Conservation (phyloP, 2,329 filamentous ascomycete genomes). For the Fusarium longipes region DNA sequence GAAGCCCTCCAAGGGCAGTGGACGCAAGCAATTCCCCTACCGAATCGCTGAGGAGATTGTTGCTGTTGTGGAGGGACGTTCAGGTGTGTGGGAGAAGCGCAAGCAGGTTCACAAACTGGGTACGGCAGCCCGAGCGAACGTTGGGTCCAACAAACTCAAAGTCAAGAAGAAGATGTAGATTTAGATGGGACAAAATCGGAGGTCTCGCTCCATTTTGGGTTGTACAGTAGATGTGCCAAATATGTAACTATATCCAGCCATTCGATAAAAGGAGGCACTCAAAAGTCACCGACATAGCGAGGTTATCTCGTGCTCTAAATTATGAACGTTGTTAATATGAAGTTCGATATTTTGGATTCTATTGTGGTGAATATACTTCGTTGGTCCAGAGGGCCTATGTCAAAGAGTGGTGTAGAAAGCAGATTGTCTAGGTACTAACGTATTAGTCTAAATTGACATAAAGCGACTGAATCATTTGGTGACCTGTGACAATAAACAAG, state of each 20-base stretch:
- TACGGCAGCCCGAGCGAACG: slow-evolving; percentile 81
- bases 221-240: slow-evolving; percentile 49
- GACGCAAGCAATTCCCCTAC: slow-evolving; percentile 77
- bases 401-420: no score
- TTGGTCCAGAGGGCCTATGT: not conserved
- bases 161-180: slow-evolving; percentile 52
- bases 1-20: slow-evolving; percentile 77
- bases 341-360: not conserved
- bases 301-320: not conserved
- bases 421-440: no score
- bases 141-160: slow-evolving; percentile 56
- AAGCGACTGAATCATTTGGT: not conserved
- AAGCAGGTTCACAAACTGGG: slow-evolving; percentile 82
- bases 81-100: slow-evolving; percentile 85
- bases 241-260: slow-evolving; percentile 48
- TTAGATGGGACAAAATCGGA: slow-evolving; percentile 13
- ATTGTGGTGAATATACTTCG: not conserved
- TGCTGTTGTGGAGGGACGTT: slow-evolving; percentile 86
- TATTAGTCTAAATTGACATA: not conserved
- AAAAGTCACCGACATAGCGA: not conserved
- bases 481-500: not conserved
- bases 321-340: not conserved
- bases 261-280: slow-evolving; percentile 39
- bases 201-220: slow-evolving; percentile 12
- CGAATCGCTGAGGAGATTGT: slow-evolving; percentile 88